phyloP scores from a whole-genome alignment of 805 yeast species.

The Wickerhamiella occidentalis region DNA sequence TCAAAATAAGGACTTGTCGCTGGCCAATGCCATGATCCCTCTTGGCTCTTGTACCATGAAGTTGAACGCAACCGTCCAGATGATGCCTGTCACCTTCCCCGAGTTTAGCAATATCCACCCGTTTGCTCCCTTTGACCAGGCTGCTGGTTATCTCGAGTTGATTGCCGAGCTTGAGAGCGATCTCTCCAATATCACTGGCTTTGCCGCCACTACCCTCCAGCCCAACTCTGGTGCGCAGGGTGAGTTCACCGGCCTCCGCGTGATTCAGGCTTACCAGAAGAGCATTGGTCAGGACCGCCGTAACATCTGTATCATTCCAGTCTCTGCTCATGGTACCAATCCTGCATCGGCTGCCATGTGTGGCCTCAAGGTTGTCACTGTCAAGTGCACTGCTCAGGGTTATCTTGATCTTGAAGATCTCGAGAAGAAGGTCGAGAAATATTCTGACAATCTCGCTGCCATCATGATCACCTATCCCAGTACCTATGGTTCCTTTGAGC shows the following conservation, averaged over 20 bases:
- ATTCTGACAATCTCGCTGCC: conserved; percentile 66
- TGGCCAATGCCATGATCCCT: conserved; percentile 95
- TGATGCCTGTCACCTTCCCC: conserved; percentile 91
- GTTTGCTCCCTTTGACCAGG: conserved; percentile 81
- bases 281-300: conserved; percentile 60
- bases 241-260: conserved; percentile 87
- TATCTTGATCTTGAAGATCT: conserved; percentile 74
- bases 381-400: conserved; percentile 76
- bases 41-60: conserved; percentile 98
- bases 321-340: conserved; percentile 95
- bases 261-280: conserved; percentile 65
- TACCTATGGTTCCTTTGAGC: conserved; percentile 92
- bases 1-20: conserved; percentile 79
- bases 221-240: conserved; percentile 99
- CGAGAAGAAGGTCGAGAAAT: conserved; percentile 54
- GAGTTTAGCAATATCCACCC: conserved; percentile 85
- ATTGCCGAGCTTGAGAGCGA: conserved; percentile 69
- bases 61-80: conserved; percentile 85
- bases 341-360: conserved; percentile 99
- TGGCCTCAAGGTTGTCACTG: conserved; percentile 85
- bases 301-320: conserved; percentile 86
- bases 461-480: conserved; percentile 97
- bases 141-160: conserved; percentile 71
- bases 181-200: conserved; percentile 84
- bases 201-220: conserved; percentile 79